Evolutionary conservation across 1,284 basidiomycete genomes (phyloP).

Genomic region (Ceratobasidium sp.): DNA sequence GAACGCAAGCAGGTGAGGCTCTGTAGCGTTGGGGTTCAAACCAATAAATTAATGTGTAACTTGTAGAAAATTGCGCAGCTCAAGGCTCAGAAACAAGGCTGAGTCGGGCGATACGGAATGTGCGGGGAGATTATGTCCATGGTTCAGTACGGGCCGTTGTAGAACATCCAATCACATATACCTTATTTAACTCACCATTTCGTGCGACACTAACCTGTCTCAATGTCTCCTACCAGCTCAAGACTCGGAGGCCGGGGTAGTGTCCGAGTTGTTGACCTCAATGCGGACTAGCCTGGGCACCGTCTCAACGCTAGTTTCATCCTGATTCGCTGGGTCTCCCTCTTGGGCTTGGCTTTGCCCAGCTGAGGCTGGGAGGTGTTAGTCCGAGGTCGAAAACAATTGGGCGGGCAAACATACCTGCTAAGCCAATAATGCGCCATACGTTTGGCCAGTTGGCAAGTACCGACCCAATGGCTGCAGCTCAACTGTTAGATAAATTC

Average conservation of each 20-base stretch:
- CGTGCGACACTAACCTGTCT: no score
- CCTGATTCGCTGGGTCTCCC: not conserved
- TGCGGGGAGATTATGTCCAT: slow-evolving; percentile 6
- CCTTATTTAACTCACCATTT: not conserved
- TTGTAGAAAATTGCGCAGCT: slow-evolving; percentile 58
- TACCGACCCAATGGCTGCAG: slow-evolving; percentile 48
- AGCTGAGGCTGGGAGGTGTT: not conserved
- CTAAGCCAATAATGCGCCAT: slow-evolving; percentile 48
- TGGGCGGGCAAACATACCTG: slow-evolving; percentile 32
- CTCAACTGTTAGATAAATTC: not conserved
- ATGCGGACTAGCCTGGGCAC: slow-evolving; percentile 40
- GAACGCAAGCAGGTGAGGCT: slow-evolving; percentile 80
- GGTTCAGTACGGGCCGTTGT: not conserved
- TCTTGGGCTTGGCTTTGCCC: slow-evolving; percentile 33
- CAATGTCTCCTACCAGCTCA: not conserved
- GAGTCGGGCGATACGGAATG: slow-evolving; percentile 53
- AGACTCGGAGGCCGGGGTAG: slow-evolving; percentile 18
- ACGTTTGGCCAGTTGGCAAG: slow-evolving; percentile 50
- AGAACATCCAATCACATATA: not conserved
- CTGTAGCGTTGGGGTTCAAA: slow-evolving; percentile 7
- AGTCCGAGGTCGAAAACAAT: not conserved
- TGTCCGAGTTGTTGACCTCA: slow-evolving; percentile 25
- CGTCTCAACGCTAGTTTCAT: slow-evolving; percentile 40
- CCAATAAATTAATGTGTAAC: not conserved
- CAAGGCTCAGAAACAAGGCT: slow-evolving; percentile 71